A percentile compares a stretch with the other conserved stretches of the same genome.
Conservation (phyloP, 2,329 filamentous ascomycete genomes). For the Aspergillus pseudonomiae region DNA sequence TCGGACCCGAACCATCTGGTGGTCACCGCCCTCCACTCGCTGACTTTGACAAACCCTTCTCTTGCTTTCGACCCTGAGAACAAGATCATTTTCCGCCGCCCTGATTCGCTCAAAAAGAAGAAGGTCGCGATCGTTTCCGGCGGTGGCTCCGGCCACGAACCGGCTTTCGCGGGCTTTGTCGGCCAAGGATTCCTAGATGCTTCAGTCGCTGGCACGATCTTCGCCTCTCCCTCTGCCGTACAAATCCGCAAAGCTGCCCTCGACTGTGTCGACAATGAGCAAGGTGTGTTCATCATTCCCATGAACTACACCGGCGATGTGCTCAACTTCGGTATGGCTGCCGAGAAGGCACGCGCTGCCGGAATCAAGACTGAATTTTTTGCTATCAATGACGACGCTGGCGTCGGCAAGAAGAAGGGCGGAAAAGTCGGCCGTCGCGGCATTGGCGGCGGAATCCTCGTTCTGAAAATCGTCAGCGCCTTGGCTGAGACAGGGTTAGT, state of each 20-base stretch:
- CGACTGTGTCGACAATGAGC: constrained; percentile 68
- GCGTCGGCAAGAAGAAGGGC: constrained; percentile 76
- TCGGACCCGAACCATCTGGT: constrained; percentile 81
- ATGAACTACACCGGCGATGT: constrained; percentile 95
- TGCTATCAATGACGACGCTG: constrained; percentile 88
- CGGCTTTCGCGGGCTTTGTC: constrained; percentile 83
- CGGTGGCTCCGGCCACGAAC: constrained; percentile 88
- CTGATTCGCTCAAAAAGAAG: constrained; percentile 50
- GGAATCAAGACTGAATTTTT: constrained; percentile 84
- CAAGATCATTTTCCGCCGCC: constrained; percentile 81
- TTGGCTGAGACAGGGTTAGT: constrained; percentile 70
- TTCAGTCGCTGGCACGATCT: constrained; percentile 84
- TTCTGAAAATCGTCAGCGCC: constrained; percentile 88
- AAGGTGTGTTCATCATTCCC: constrained; percentile 83
- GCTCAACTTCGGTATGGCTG: constrained; percentile 89
- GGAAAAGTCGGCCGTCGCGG: constrained; percentile 93
- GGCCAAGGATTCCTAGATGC: constrained; percentile 78
- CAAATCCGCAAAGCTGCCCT: constrained; percentile 79
- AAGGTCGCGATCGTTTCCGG: constrained; percentile 85
- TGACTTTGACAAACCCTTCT: constrained; percentile 83
- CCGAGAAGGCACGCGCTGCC: constrained; percentile 84
- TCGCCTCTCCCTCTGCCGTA: constrained; percentile 78
- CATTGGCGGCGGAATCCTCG: constrained; percentile 86
- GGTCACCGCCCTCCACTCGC: constrained; percentile 71
- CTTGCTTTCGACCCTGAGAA: constrained; percentile 75